Conservation (phyloP, 2,329 filamentous ascomycete species). For the Colletotrichum noveboracense region DNA sequence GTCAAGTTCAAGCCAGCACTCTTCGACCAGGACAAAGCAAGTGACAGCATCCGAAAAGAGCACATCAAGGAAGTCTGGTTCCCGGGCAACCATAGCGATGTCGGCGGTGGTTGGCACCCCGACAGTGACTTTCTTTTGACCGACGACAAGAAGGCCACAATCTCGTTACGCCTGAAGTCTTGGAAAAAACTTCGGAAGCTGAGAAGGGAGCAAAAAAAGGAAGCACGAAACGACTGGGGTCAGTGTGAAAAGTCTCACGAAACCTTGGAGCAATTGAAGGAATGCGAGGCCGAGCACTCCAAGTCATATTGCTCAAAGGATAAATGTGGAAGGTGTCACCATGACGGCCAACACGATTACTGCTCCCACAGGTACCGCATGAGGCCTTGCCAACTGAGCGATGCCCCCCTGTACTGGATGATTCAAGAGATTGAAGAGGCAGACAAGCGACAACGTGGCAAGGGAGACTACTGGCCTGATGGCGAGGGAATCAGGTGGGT, state of each 20-base stretch:
- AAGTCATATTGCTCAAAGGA: neutral
- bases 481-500: slow-evolving; percentile 29
- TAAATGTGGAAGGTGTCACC: neutral
- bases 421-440: slow-evolving; percentile 48
- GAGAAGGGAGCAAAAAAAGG: neutral
- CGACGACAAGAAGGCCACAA: slow-evolving; percentile 24
- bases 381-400: slow-evolving; percentile 49
- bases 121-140: slow-evolving; percentile 26
- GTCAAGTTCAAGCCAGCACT: slow-evolving; percentile 60
- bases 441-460: slow-evolving; percentile 9
- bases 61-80: slow-evolving; percentile 60
- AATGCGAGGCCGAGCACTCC: neutral
- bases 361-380: neutral
- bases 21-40: slow-evolving; percentile 42
- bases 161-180: slow-evolving; percentile 29
- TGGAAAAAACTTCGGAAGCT: neutral
- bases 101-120: slow-evolving; percentile 57
- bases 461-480: neutral
- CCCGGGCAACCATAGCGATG: slow-evolving; percentile 56
- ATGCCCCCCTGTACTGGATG: slow-evolving; percentile 58
- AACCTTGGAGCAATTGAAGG: slow-evolving; percentile 27
- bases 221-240: neutral
- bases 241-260: neutral
- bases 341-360: neutral
- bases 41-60: slow-evolving; percentile 30